A percentile compares a stretch with the other conserved stretches of the same genome.
phyloP scores from a whole-genome alignment of 2,329 filamentous ascomycete genomes.

The Parastagonospora nodorum region DNA sequence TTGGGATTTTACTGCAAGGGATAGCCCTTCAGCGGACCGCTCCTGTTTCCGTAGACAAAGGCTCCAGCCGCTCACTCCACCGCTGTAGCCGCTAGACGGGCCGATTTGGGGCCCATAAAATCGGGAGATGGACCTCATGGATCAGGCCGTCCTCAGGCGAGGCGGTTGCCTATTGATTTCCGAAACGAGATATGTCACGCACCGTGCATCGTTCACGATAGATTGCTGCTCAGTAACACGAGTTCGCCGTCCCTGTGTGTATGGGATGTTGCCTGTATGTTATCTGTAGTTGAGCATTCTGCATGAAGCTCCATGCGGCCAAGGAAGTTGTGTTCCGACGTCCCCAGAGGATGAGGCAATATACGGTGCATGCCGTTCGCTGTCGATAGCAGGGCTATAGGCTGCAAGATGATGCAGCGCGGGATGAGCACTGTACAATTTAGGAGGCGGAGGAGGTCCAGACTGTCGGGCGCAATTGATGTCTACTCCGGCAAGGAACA shows the following conservation, averaged over 20 bases:
- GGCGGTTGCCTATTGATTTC: constrained; percentile 9
- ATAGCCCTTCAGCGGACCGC: constrained; percentile 9
- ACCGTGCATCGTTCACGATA: constrained; percentile 31
- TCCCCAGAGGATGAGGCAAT: constrained; percentile 32
- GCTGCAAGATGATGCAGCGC: constrained; percentile 32
- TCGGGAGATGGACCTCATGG: constrained; percentile 24
- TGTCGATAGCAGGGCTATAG: constrained; percentile 5
- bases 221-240: constrained; percentile 29
- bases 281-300: constrained; percentile 13
- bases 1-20: constrained; percentile 13
- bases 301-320: constrained; percentile 9
- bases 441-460: constrained; percentile 4
- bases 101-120: constrained; percentile 18
- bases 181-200: constrained; percentile 5
- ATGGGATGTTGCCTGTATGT: constrained; percentile 14
- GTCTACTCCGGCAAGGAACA: background rate
- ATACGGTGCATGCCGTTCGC: constrained; percentile 15
- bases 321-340: constrained; percentile 19
- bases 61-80: background rate
- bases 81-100: constrained; percentile 12
- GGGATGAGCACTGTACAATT: constrained; percentile 18
- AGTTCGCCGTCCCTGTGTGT: constrained; percentile 16
- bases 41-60: background rate
- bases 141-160: constrained; percentile 18
- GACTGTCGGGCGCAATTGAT: background rate